phyloP scores from a whole-genome alignment of 108 stramenopile species.

The Schizochytrium sp. region DNA sequence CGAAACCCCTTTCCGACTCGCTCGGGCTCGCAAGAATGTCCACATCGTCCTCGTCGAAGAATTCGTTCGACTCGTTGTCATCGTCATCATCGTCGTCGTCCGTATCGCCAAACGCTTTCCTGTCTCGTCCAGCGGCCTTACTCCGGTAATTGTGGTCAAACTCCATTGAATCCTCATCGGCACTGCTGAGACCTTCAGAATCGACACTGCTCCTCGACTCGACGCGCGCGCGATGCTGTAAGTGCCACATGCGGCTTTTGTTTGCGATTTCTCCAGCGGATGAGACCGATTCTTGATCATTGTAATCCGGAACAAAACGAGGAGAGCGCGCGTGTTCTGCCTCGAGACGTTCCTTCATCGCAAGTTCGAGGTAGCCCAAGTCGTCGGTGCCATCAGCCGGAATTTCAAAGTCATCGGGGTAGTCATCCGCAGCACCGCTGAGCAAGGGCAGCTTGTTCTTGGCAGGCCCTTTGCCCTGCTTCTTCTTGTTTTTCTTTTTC shows the following conservation, averaged over 20 bases:
- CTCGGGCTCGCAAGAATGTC: background rate
- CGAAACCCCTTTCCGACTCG: too few species aligned
- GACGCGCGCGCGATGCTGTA: background rate
- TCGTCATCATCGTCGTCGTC: too few species aligned
- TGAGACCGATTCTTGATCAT: background rate
- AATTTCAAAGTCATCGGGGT: background rate
- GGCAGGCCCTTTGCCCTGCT: background rate
- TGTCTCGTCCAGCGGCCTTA: too few species aligned
- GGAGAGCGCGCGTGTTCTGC: background rate
- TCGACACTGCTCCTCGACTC: background rate
- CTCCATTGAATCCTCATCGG: background rate
- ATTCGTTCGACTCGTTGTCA: too few species aligned
- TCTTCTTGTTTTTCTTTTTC: background rate
- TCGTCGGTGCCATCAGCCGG: background rate
- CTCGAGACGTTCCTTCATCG: background rate
- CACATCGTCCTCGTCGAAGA: background rate
- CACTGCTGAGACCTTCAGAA: background rate
- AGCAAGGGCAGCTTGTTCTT: background rate
- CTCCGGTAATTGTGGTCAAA: too few species aligned
- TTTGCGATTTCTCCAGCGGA: background rate
- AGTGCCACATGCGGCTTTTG: background rate
- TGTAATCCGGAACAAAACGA: background rate
- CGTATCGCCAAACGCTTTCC: too few species aligned
- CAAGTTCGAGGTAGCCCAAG: background rate
- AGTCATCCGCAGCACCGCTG: background rate